These are phyloP conservation scores for Funneliformis caledonium DNA, from an alignment of 371 early-diverging fungal genomes.

Conservation along the genomic window DNA sequence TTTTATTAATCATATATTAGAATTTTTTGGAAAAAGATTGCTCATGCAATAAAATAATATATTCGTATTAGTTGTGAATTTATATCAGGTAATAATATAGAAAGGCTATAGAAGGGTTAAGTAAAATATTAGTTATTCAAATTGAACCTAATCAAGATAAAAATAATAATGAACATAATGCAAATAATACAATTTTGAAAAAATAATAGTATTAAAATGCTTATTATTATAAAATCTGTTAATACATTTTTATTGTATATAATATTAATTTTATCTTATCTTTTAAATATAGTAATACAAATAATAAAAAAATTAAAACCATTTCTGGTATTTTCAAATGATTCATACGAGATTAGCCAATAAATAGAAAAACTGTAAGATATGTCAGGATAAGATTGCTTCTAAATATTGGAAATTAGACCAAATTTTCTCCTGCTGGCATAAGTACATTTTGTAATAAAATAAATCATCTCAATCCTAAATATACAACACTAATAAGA, in stretches of 20 bases:
- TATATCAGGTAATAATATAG: too few relatives aligned
- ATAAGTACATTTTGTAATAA: background rate
- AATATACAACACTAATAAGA: background rate
- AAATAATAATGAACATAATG: too few relatives aligned
- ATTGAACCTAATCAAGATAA: too few relatives aligned
- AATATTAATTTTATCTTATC: too few relatives aligned
- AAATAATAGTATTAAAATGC: too few relatives aligned
- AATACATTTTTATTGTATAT: too few relatives aligned
- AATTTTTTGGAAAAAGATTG: background rate
- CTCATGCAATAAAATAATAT: background rate
- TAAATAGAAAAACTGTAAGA: background rate
- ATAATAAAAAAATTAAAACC: background rate
- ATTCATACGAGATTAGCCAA: background rate
- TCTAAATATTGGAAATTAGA: background rate
- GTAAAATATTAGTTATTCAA: too few relatives aligned
- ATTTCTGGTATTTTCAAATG: background rate
- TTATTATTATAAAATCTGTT: too few relatives aligned
- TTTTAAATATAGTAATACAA: too few relatives aligned
- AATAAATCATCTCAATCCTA: background rate
- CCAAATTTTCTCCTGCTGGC: background rate
- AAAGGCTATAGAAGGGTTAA: too few relatives aligned
- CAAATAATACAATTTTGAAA: too few relatives aligned
- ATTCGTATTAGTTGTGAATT: background rate
- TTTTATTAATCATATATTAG: background rate
- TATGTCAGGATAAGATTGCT: background rate